Evolutionary conservation across 305 asterid species (phyloP), one percentile per base, ranked within the genome.

Genomic region (Solanum hybrid): DNA sequence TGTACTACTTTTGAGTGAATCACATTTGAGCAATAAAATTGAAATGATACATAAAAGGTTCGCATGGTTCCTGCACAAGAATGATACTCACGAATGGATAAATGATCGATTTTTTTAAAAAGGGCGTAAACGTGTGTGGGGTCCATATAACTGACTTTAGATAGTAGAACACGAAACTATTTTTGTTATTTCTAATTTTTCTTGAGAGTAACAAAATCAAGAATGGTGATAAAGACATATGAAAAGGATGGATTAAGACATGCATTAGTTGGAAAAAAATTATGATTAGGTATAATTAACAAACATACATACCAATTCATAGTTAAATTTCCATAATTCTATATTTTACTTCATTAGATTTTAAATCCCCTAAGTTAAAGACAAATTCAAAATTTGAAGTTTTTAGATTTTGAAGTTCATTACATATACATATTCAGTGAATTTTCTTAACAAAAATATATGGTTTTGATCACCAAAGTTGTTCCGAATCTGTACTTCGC

Each of bases 21-120:
- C 19, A 27, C 26, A 13, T 2, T 3, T 69, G 7, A 4, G 17
- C 13, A 66, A 88, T 87, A 91, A 89, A 89, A 86, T 92, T 89
- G 89, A 73, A 89, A 91, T 36, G 90, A 89, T 85, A 51, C 89
- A 72, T 60, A 90, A 88, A 91, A 88, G 88, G 64, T 90, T 79
- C 80, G 89, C 87, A 91, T 88, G 38, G 1, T 2, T 27, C 36
- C 4, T 3, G 1, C 78, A 31, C 37, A 31, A 75, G 12, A 15
- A 75, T 75, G 13, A 75, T 26, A 5, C 7, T 26, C 2, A 10
- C 0, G 1, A 24, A 24, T 71, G 32, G 15, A 12, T 4, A 71
- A 71, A 5, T 2, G 1, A 26, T 24, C 4, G 0, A n/a, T 24
- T 22, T 13, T 24, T 10, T 24, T 10, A 10, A 69, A 69, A 10